phyloP scores from a whole-genome alignment of 768 basidiomycete genomes.

The Tremella mesenterica region DNA sequence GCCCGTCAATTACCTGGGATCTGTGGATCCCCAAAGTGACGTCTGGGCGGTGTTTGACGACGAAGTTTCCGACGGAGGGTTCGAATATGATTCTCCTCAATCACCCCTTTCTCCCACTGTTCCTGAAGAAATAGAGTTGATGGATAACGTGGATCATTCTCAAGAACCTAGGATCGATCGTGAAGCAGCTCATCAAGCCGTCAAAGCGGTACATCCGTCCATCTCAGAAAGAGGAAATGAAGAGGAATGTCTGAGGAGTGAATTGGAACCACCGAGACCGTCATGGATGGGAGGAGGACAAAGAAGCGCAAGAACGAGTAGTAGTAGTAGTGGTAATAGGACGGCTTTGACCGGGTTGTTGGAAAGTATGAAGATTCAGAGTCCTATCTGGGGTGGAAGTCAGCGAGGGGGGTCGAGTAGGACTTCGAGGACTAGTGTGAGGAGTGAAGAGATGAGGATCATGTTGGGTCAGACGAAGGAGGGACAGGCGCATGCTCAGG shows the following conservation, averaged over 20 bases:
- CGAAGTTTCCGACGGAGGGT: slow-evolving; percentile 32
- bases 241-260: neutral
- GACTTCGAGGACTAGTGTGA: slow-evolving; percentile 17
- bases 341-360: slow-evolving; percentile 30
- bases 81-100: slow-evolving; percentile 17
- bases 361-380: slow-evolving; percentile 25
- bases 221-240: neutral
- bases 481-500: neutral
- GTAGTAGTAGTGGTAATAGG: slow-evolving; percentile 23
- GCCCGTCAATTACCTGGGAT: slow-evolving; percentile 19
- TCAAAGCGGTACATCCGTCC: slow-evolving; percentile 7
- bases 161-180: slow-evolving; percentile 9
- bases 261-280: slow-evolving; percentile 13
- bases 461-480: neutral
- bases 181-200: slow-evolving; percentile 26
- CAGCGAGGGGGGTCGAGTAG: slow-evolving; percentile 9
- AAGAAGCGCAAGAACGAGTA: slow-evolving; percentile 6
- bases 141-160: too few species aligned
- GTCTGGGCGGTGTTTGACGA: slow-evolving; percentile 41
- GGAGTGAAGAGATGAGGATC: slow-evolving; percentile 19
- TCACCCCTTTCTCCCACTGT: neutral
- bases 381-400: neutral
- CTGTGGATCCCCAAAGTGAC: slow-evolving; percentile 16
- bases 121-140: too few species aligned
- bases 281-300: slow-evolving; percentile 15